These are phyloP conservation scores for Agapanthus africanus DNA, from an alignment of 106 monocot genomes.

Conservation along the genomic window DNA sequence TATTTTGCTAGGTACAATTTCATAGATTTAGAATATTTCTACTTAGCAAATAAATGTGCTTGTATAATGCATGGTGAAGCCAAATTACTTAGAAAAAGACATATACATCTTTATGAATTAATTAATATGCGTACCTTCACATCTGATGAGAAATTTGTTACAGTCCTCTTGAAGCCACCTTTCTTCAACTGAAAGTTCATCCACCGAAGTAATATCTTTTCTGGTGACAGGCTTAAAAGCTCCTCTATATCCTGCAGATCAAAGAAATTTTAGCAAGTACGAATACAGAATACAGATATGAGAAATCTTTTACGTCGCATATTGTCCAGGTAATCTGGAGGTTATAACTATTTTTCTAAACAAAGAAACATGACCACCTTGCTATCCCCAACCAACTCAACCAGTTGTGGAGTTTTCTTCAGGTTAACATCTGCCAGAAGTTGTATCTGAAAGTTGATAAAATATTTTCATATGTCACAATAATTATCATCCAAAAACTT, in stretches of 20 bases:
- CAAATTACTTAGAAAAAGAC: neutral
- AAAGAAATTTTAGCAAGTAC: constrained; percentile 5
- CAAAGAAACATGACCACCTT: constrained; percentile 10
- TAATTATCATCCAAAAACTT: neutral
- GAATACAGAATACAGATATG: neutral
- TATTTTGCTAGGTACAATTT: too few relatives aligned
- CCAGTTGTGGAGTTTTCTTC: constrained; percentile 34
- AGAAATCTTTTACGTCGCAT: too few relatives aligned
- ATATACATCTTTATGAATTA: neutral
- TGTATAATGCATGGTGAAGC: too few relatives aligned
- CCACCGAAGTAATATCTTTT: constrained; percentile 58
- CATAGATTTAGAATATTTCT: too few relatives aligned
- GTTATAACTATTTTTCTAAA: neutral
- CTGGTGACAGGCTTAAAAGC: constrained; percentile 42
- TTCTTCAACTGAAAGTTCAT: constrained; percentile 71
- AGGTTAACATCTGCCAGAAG: constrained; percentile 42
- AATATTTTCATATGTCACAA: neutral
- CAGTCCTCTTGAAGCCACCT: constrained; percentile 31
- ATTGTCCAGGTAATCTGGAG: too few relatives aligned
- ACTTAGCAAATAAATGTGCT: too few relatives aligned
- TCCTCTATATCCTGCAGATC: constrained; percentile 41
- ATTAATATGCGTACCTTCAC: constrained; percentile 28
- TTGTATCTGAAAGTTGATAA: constrained; percentile 25
- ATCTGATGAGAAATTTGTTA: constrained; percentile 67
- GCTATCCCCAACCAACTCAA: constrained; percentile 32